Conservation (phyloP, 1,139 yeast genomes). For the Yamadazyma epiphylla region DNA sequence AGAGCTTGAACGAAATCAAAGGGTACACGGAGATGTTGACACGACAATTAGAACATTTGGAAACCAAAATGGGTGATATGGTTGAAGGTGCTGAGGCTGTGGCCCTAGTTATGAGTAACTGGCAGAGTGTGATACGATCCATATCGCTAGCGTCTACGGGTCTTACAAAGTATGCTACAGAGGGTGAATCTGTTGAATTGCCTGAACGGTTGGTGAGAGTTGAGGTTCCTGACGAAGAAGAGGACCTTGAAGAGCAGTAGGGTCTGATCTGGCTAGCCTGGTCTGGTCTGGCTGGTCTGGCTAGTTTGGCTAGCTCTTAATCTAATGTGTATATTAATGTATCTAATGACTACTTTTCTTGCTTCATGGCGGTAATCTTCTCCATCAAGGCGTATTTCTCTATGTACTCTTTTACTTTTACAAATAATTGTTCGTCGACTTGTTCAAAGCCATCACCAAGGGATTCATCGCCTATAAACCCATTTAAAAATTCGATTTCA, state of each 20-base stretch:
- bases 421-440: too few species aligned
- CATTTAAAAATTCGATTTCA: too few species aligned
- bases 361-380: too few species aligned
- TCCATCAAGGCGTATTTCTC: too few species aligned
- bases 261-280: too few species aligned
- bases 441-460: too few species aligned
- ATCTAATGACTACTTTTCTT: too few species aligned
- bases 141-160: slow-evolving; percentile 67
- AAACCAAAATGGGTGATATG: slow-evolving; percentile 45
- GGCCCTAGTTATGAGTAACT: slow-evolving; percentile 54
- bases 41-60: slow-evolving; percentile 44
- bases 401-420: too few species aligned
- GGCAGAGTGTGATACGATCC: slow-evolving; percentile 67
- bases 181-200: slow-evolving; percentile 31
- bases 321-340: too few species aligned
- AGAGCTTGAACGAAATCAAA: slow-evolving; percentile 46
- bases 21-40: slow-evolving; percentile 46
- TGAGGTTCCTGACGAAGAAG: slow-evolving; percentile 36
- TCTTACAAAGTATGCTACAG: slow-evolving; percentile 37
- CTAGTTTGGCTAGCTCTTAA: too few species aligned
- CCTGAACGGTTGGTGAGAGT: slow-evolving; percentile 66
- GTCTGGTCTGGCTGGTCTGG: too few species aligned
- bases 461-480: too few species aligned
- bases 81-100: slow-evolving; percentile 59
- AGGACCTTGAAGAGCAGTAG: slow-evolving; percentile 6